Evolutionary conservation across 495 filamentous ascomycete genomes (phyloP), one percentile per base, ranked within the genome.

Genomic region (Pseudomonodictys pantanalensis): DNA sequence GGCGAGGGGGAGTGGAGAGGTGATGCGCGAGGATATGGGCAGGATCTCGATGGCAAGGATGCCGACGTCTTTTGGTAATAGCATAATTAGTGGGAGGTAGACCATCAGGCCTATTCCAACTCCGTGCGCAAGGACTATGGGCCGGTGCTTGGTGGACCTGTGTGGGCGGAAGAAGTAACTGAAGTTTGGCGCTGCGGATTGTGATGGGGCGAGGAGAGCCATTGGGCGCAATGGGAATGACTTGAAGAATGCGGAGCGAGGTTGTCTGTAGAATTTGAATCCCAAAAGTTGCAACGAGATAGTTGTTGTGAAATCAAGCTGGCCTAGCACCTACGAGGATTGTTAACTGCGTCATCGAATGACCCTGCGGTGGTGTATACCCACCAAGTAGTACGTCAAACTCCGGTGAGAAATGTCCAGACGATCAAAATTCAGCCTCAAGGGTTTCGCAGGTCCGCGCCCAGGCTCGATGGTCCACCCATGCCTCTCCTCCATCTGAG

Each of bases 121-220:
- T 33, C 70, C 70, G 26, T 72, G 70, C 15, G 69, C 39, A 49
- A 65, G 66, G 12, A 72, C 18, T 2, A 72, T 47, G 3, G 70
- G 68, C 8, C 52, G 55, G 15, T 63, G 43, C 11, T 45, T 65
- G 17, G 49, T 56, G 7, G 66, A 67, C 18, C 52, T 65, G 52
- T 72, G 68, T 12, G 62, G 66, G 12, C 66, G 59, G 28, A 59
- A 46, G 68, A 67, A 72, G 54, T 70, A 69, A 22, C 56, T 50
- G 1, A 70, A 18, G 26, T 48, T 51, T 20, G 59, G 33, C n/a
- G 65, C 39, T 24, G 62, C 45, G 23, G 65, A 68, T 6, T 20
- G 39, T 5, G 24, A 26, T 7, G 28, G 48, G 10, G 60, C 56
- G 22, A 66, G 22, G 11, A 60, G 48, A 22, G 62, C 60, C 23